These are phyloP conservation scores for Candida albicans DNA, from an alignment of 1,139 yeast species.

Conservation along the genomic window DNA sequence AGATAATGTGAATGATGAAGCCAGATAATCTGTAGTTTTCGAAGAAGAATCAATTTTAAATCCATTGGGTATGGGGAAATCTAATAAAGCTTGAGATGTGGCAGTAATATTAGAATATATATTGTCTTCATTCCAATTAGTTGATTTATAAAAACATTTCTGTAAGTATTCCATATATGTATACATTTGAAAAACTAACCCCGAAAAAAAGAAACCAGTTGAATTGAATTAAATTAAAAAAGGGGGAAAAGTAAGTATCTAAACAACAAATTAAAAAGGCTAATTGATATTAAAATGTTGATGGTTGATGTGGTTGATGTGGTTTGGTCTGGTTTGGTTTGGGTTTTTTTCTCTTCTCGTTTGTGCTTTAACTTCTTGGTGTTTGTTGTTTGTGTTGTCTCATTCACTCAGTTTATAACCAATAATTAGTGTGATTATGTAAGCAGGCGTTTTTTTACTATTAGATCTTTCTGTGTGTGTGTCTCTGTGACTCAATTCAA, in stretches of 20 bases:
- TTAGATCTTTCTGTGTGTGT: not conserved
- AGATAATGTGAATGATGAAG: constrained; percentile 72
- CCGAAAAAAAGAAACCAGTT: too few relatives aligned
- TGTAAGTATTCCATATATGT: constrained; percentile 84
- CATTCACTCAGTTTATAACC: too few relatives aligned
- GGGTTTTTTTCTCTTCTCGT: too few relatives aligned
- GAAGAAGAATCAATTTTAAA: constrained; percentile 68
- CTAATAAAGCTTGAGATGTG: constrained; percentile 68
- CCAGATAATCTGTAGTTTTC: constrained; percentile 68
- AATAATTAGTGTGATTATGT: too few relatives aligned
- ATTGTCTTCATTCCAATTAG: constrained; percentile 78
- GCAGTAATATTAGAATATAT: constrained; percentile 72
- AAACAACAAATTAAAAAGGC: too few relatives aligned
- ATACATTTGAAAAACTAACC: constrained; percentile 51
- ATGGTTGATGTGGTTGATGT: not conserved
- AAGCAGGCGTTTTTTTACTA: not conserved
- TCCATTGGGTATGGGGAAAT: constrained; percentile 74
- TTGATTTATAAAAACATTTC: constrained; percentile 63
- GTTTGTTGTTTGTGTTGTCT: too few relatives aligned
- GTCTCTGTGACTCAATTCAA: too few relatives aligned
- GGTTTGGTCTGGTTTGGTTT: not conserved
- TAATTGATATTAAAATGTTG: not conserved
- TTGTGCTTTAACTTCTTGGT: too few relatives aligned
- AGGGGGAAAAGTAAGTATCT: not conserved
- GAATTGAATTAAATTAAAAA: too few relatives aligned